Percentiles rank a stretch among this genome's conserved stretches.
These are phyloP conservation scores for Camelina laxa DNA, from an alignment of 345 rosid species.

Conservation along the genomic window DNA sequence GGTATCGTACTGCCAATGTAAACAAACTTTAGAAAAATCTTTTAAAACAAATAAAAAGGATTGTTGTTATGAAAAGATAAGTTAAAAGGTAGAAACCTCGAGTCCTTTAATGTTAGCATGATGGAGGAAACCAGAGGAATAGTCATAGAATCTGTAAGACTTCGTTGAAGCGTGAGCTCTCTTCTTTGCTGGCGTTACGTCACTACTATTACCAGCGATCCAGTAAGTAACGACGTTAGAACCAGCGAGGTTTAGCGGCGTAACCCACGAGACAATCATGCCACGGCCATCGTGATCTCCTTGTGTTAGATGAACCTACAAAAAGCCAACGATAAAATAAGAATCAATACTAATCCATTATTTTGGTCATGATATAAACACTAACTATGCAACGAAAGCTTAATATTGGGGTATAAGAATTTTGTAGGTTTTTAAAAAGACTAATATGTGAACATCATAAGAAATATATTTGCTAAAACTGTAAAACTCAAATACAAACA, in stretches of 20 bases:
- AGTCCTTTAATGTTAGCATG: constrained; percentile 47
- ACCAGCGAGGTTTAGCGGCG: constrained; percentile 42
- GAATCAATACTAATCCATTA: neutral
- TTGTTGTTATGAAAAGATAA: constrained; percentile 1
- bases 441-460: no score
- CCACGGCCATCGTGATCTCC: constrained; percentile 54
- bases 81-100: constrained; percentile 41
- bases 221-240: constrained; percentile 49
- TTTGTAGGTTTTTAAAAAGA: no score
- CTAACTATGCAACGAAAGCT: no score
- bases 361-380: neutral
- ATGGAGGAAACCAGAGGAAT: constrained; percentile 56
- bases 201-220: constrained; percentile 25
- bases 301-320: constrained; percentile 57
- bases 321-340: no score
- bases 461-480: no score
- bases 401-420: no score
- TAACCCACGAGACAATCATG: constrained; percentile 57
- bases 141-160: constrained; percentile 49
- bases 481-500: no score
- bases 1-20: constrained; percentile 48
- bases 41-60: neutral
- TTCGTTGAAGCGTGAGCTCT: constrained; percentile 35
- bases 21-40: neutral
- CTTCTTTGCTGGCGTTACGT: constrained; percentile 13